Evolutionary conservation across 2,329 filamentous ascomycete species (phyloP).

Genomic region (Aspergillus uvarum): DNA sequence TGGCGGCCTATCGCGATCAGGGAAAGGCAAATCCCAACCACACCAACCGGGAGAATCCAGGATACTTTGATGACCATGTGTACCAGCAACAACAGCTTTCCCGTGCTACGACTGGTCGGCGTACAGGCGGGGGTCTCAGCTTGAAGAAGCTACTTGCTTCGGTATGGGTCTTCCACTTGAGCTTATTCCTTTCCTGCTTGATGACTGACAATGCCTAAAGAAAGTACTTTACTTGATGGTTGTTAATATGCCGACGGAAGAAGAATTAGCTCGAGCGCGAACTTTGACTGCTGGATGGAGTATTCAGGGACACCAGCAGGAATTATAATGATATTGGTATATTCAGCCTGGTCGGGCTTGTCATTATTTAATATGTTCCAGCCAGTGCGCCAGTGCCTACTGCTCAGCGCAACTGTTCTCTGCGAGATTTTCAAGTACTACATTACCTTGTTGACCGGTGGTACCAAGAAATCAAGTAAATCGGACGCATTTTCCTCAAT

Average conservation of each 20-base stretch:
- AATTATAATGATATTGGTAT: neutral
- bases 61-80: neutral
- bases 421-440: too few species aligned
- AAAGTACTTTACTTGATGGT: slow-evolving; percentile 13
- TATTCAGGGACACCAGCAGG: neutral
- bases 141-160: neutral
- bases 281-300: neutral
- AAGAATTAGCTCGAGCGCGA: slow-evolving; percentile 11
- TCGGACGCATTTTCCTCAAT: too few species aligned
- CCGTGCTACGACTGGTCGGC: neutral
- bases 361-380: too few species aligned
- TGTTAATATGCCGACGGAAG: slow-evolving; percentile 13
- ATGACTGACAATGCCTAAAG: neutral
- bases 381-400: too few species aligned
- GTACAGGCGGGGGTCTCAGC: neutral
- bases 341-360: too few species aligned
- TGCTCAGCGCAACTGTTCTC: too few species aligned
- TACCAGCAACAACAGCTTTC: neutral
- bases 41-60: neutral
- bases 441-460: too few species aligned
- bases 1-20: neutral
- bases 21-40: neutral
- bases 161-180: neutral
- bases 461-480: too few species aligned
- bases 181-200: neutral